phyloP scores from a whole-genome alignment of 345 rosid genomes.

The Eucalyptus pauciflora region DNA sequence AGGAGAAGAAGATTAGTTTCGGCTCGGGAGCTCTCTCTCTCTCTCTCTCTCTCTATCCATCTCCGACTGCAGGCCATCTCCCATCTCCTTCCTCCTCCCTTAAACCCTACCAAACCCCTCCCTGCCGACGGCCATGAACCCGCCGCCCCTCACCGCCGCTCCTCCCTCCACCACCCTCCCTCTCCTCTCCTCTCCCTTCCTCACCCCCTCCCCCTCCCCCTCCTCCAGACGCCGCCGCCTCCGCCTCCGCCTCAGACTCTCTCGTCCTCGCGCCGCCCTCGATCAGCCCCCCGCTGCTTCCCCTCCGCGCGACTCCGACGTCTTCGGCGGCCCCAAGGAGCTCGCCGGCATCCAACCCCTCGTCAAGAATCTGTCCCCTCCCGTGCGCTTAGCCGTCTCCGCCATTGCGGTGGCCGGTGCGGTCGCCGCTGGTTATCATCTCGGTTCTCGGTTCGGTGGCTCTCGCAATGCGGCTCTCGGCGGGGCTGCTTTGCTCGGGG shows the following conservation, averaged over 20 bases:
- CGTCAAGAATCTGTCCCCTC: conserved; percentile 56
- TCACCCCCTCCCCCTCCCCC: conserved; percentile 6
- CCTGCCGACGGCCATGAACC: background rate
- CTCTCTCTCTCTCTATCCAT: background rate
- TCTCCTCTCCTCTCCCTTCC: background rate
- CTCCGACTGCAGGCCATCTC: background rate
- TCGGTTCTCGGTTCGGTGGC: conserved; percentile 56
- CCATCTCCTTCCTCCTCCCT: background rate
- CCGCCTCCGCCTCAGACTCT: conserved; percentile 21
- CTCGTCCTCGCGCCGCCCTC: conserved; percentile 3
- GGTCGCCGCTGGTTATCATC: conserved; percentile 62
- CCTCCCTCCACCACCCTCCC: background rate
- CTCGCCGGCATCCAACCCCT: conserved; percentile 71
- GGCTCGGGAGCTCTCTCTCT: background rate
- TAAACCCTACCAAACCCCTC: background rate
- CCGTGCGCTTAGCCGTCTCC: conserved; percentile 59
- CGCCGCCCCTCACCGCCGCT: background rate
- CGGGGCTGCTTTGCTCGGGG: conserved; percentile 63
- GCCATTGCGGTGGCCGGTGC: conserved; percentile 67
- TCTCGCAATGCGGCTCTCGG: conserved; percentile 50
- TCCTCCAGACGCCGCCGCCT: conserved; percentile 21
- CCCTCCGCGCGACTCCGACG: background rate
- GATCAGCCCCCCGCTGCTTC: background rate
- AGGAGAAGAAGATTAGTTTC: background rate
- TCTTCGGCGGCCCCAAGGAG: conserved; percentile 61